Evolutionary conservation across 1,139 yeast genomes (phyloP).

Genomic region (Suhomyces coccinellae): DNA sequence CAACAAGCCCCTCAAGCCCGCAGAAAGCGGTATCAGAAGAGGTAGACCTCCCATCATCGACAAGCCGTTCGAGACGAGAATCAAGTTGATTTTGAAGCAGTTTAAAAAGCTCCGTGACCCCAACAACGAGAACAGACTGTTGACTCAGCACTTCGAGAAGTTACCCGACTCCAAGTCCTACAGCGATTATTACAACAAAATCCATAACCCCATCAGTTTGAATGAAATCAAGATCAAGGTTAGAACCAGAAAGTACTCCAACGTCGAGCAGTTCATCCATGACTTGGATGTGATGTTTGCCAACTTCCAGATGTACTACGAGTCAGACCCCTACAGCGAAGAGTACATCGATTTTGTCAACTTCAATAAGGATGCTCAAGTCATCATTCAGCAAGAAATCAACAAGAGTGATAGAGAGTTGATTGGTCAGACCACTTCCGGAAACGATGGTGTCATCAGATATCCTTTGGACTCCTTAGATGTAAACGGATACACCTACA

Average conservation of each 20-base stretch:
- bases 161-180: constrained; percentile 71
- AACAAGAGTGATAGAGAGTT: constrained; percentile 80
- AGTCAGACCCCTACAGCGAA: constrained; percentile 55
- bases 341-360: constrained; percentile 59
- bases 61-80: constrained; percentile 89
- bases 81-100: constrained; percentile 79
- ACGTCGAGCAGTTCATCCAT: constrained; percentile 70
- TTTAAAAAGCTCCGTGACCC: constrained; percentile 71
- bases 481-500: constrained; percentile 69
- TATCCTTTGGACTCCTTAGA: constrained; percentile 77
- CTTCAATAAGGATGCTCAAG: constrained; percentile 63
- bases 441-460: constrained; percentile 56
- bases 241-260: constrained; percentile 78
- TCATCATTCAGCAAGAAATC: constrained; percentile 67
- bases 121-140: constrained; percentile 44
- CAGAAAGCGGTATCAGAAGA: constrained; percentile 69
- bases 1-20: constrained; percentile 17
- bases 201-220: constrained; percentile 73
- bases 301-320: constrained; percentile 66
- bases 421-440: constrained; percentile 64
- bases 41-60: constrained; percentile 97
- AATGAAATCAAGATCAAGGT: constrained; percentile 81
- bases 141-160: constrained; percentile 71
- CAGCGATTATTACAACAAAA: constrained; percentile 66
- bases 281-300: constrained; percentile 76